Evolutionary conservation across 805 yeast species (phyloP), one percentile per base, ranked within the genome.

Genomic region (Yamadazyma insecticola): DNA sequence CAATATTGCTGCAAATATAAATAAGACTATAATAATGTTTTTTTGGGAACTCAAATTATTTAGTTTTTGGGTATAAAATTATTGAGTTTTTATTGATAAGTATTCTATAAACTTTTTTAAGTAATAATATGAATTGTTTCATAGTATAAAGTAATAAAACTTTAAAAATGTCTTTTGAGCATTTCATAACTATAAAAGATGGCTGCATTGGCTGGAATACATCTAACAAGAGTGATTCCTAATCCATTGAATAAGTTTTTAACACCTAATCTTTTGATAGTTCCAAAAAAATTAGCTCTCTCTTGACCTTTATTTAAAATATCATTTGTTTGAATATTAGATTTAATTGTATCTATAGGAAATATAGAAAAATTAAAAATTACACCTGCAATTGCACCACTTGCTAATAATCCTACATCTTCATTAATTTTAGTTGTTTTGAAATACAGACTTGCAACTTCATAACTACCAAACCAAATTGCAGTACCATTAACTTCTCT

Each of bases 401-500:
- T 81, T 1, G 70, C 36, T 42, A 89, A 60, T 13, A 80, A 54
- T 44, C 83, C 85, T 41, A 70, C 49, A 3, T 74, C 67, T 6
- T 67, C 55, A 24, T 57, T 60, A 12, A 37, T 13, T 21, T 39
- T 37, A 7, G 22, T 30, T 16, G 36, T 23, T 36, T 67, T 64
- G 40, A 74, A 60, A n/a, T 48, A 41, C 1, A 46, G 45, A 13
- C 62, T 53, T 6, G 72, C 59, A 26, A 69, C 58, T 51, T 88
- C 96, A 53, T 88, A 88, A 12, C 92, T 75, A 0, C 95, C 90
- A 60, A 89, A 89, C 97, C 97, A 89, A 2, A 90, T 79, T 4
- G 95, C 85, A 2, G 96, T 84, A 6, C 97, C 97, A 17, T 88
- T 81, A 22, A 85, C 71, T 52, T 89, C 97, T 46, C 97, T 71